A percentile compares a stretch with the other conserved stretches of the same genome.
Conservation (phyloP, 208 protist genomes). For the Crithidia brevicula region DNA sequence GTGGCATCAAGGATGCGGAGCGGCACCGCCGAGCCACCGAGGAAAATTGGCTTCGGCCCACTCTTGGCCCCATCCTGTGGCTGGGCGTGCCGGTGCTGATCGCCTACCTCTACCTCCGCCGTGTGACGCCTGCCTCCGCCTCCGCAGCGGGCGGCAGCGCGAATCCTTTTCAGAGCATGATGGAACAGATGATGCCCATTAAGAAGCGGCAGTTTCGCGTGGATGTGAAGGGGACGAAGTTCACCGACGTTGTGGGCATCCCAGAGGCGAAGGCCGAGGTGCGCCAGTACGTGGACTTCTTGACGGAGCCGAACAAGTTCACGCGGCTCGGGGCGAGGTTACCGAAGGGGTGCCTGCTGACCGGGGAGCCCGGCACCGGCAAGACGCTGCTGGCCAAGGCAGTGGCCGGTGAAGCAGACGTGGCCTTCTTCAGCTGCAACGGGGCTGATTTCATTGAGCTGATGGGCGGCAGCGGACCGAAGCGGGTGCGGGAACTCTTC, state of each 20-base stretch:
- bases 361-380: constrained; percentile 97
- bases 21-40: constrained; percentile 72
- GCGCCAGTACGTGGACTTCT: constrained; percentile 97
- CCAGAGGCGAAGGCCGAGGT: constrained; percentile 97
- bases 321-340: constrained; percentile 95
- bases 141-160: constrained; percentile 16
- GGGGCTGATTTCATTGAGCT: constrained; percentile 98
- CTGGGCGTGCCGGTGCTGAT: constrained; percentile 71
- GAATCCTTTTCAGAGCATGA: constrained; percentile 80
- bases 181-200: constrained; percentile 91
- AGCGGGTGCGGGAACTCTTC: constrained; percentile 97
- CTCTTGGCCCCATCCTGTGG: constrained; percentile 78
- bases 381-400: constrained; percentile 98
- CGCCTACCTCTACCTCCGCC: constrained; percentile 60
- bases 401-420: constrained; percentile 94
- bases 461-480: constrained; percentile 95
- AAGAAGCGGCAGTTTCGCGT: constrained; percentile 89
- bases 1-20: constrained; percentile 72
- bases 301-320: constrained; percentile 96
- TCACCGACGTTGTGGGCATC: constrained; percentile 96
- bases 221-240: constrained; percentile 85
- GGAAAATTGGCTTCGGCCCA: constrained; percentile 81
- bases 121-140: constrained; percentile 31
- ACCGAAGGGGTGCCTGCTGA: constrained; percentile 95
- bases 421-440: constrained; percentile 96